Percentiles rank a stretch among this genome's conserved stretches.
These are phyloP conservation scores for Heliamphora ciliata DNA, from an alignment of 179 eudicot species.

Conservation along the genomic window DNA sequence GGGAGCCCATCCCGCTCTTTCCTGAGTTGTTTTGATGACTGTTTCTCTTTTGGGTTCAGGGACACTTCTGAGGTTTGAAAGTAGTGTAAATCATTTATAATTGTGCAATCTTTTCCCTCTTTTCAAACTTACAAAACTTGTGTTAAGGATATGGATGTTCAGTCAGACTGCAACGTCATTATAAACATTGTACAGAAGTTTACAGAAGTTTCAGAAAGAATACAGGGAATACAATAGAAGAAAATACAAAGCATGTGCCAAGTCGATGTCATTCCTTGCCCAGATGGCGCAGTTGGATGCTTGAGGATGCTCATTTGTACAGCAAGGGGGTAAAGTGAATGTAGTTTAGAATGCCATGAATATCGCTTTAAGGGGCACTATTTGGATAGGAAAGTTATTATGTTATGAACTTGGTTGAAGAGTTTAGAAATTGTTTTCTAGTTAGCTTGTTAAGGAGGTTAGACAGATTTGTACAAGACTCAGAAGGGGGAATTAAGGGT, in stretches of 20 bases:
- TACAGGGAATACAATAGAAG: neutral
- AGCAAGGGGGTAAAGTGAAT: too few species aligned
- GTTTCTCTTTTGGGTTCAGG: slow-evolving; percentile 9
- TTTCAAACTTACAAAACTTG: neutral
- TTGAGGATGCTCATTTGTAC: too few species aligned
- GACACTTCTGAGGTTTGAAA: slow-evolving; percentile 2
- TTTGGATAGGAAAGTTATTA: too few species aligned
- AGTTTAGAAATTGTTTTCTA: too few species aligned
- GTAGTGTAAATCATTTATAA: neutral
- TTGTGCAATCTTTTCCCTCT: neutral
- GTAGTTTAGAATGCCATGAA: too few species aligned
- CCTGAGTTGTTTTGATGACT: slow-evolving; percentile 12
- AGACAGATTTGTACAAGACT: too few species aligned
- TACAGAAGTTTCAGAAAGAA: neutral
- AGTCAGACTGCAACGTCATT: neutral
- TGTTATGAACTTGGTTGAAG: too few species aligned
- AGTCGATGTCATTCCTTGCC: neutral
- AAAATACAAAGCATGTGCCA: neutral
- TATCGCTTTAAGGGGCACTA: too few species aligned
- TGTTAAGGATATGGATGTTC: neutral
- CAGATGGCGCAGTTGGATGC: neutral
- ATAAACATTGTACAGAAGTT: neutral
- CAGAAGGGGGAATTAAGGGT: too few species aligned
- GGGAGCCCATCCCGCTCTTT: neutral
- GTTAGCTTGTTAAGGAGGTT: too few species aligned